Base-by-base conservation (phyloP, 2,329 filamentous ascomycete genomes). In the Aspergillus luchuensis region DNA sequence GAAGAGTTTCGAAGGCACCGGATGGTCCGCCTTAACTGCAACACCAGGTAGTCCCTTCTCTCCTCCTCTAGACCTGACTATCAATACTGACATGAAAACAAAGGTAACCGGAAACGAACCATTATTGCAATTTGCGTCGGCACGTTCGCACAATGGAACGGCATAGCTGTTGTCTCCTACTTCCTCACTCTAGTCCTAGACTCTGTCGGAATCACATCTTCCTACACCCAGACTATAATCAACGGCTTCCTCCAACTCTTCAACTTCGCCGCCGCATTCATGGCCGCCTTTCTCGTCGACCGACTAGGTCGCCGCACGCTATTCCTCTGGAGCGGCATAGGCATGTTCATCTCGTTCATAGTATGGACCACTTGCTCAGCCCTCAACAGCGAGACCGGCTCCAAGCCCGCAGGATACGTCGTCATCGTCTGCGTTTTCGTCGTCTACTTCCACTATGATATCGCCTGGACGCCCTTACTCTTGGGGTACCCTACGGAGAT, bases 111-210 rank as follows among this genome's bases (percentile, higher is more conserved):
- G 2, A 33, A 13, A 33, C 30, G 30, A 33, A 33, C 11, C 30
- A 33, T 5, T 2, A 33, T 33, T 11, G 30, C 30, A 11, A 33
- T 33, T 0, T 33, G 30, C 11, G 30, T 33, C 30, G 30, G 30
- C 30, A 13, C 11, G 0, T 33, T 86, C 75, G 82, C 81, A 8
- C 85, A 87, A 63, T 86, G 82, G 82, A 83, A 79, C 57, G 84
- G 84, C 38, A 85, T 85, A 62, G 74, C 72, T 0, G 62, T 80
- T 0, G 70, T 80, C 17, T 74, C 70, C 0, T 80, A 79, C 66
- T 80, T 79, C 56, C 69, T 80, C 38, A 66, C 66, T 43, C 66
- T 72, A 19, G 72, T 80, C 17, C 70, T 80, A 11, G 66, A 75
- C 43, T 68, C 67, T 1, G 72, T 78, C 23, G 76, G 76, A 13